phyloP scores from a whole-genome alignment of 2,329 filamentous ascomycete species.

The Neospermospora avenae region DNA sequence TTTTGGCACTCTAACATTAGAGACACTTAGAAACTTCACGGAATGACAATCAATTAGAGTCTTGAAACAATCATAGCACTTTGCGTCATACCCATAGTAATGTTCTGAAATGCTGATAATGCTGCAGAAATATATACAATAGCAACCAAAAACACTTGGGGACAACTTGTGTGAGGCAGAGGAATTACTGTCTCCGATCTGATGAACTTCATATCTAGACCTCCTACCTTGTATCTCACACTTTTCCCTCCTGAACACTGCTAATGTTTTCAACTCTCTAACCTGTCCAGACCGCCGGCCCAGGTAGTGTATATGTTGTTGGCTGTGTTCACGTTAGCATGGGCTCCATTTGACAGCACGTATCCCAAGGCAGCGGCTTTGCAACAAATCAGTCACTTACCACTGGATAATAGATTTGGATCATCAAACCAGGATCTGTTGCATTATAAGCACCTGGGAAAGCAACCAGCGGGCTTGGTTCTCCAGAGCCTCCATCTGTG shows the following conservation, averaged over 20 bases:
- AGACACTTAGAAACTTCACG: no score
- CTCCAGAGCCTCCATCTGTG: slow-evolving; percentile 39
- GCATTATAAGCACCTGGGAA: slow-evolving; percentile 39
- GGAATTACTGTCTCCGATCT: no score
- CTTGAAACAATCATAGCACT: no score
- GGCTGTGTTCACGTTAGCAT: slow-evolving; percentile 19
- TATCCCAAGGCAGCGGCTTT: not conserved
- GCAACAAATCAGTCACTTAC: slow-evolving; percentile 12
- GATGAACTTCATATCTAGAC: no score
- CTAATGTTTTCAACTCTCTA: not conserved
- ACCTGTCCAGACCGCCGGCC: slow-evolving; percentile 29
- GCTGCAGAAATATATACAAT: not conserved
- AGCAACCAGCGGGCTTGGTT: slow-evolving; percentile 35
- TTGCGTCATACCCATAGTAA: no score
- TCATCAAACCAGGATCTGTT: slow-evolving; percentile 36
- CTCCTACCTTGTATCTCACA: not conserved
- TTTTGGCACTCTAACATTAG: no score
- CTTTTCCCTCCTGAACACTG: not conserved
- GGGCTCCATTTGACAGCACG: not conserved
- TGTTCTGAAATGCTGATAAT: no score
- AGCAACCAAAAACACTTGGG: not conserved
- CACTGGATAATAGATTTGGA: slow-evolving; percentile 38
- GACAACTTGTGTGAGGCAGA: no score
- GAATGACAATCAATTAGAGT: no score
- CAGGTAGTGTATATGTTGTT: slow-evolving; percentile 27